Conservation (phyloP, 257 asterid genomes). For the Rubia yunnanensis region DNA sequence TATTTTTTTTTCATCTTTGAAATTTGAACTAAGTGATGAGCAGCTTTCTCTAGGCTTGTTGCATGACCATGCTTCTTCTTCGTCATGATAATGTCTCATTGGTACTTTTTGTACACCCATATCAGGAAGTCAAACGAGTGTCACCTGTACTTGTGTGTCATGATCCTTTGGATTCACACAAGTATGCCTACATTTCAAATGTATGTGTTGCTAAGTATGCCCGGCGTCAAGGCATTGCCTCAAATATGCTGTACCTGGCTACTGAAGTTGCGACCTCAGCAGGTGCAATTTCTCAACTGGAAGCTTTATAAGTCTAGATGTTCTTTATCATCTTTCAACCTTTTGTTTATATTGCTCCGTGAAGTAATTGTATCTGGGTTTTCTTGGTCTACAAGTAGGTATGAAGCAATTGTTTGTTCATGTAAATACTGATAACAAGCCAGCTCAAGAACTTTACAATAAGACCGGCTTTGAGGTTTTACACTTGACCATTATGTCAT, state of each 20-base stretch:
- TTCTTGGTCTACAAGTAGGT: constrained; percentile 41
- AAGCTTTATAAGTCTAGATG: neutral
- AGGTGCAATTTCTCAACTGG: constrained; percentile 38
- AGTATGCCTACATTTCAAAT: constrained; percentile 81
- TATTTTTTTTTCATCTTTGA: no score
- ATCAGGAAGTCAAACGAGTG: constrained; percentile 52
- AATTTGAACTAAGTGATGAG: neutral
- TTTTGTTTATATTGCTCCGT: constrained; percentile 2
- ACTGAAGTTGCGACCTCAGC: constrained; percentile 46
- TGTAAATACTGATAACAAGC: constrained; percentile 64
- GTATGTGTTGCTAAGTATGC: constrained; percentile 87
- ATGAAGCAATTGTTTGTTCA: constrained; percentile 71
- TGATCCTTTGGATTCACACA: constrained; percentile 53
- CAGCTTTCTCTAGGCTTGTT: neutral
- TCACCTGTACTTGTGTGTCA: constrained; percentile 52
- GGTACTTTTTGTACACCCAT: constrained; percentile 2
- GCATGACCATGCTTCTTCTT: neutral
- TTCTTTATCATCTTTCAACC: neutral
- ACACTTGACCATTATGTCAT: constrained; percentile 9
- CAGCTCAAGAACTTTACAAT: constrained; percentile 66
- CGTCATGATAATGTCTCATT: neutral
- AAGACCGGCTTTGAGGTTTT: constrained; percentile 73
- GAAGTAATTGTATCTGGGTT: neutral
- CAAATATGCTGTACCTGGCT: constrained; percentile 71
- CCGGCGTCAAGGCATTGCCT: constrained; percentile 87